Evolutionary conservation across 2,329 filamentous ascomycete species (phyloP).

Genomic region (Penicillium thymicola): DNA sequence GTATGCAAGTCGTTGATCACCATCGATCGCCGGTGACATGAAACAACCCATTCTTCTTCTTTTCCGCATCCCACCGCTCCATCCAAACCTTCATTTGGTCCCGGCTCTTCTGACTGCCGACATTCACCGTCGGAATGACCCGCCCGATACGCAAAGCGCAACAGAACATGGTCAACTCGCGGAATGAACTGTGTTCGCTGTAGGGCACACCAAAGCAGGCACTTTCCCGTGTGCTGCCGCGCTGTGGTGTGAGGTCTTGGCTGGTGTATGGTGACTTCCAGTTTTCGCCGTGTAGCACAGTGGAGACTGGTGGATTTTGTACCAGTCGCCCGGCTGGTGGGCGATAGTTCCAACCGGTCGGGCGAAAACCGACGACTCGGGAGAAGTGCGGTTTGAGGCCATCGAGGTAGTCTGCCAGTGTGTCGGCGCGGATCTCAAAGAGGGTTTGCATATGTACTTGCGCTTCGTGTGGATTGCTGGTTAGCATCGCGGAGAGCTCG

Average conservation of each 20-base stretch:
- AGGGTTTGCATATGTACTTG: slow-evolving; percentile 98
- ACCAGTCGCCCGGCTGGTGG: slow-evolving; percentile 63
- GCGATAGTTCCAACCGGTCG: slow-evolving; percentile 91
- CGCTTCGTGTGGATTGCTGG: slow-evolving; percentile 73
- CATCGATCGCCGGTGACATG: slow-evolving; percentile 36
- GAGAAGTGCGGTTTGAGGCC: slow-evolving; percentile 77
- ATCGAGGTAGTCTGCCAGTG: slow-evolving; percentile 81
- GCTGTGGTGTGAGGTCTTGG: slow-evolving; percentile 72
- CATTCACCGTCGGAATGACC: slow-evolving; percentile 91
- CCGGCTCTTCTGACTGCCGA: slow-evolving; percentile 61
- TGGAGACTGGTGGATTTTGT: slow-evolving; percentile 61
- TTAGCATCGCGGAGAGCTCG: slow-evolving; percentile 74
- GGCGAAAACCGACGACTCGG: slow-evolving; percentile 84
- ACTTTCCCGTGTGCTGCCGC: slow-evolving; percentile 76
- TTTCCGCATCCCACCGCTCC: slow-evolving; percentile 61
- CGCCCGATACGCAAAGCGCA: slow-evolving; percentile 83
- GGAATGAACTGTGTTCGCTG: slow-evolving; percentile 90
- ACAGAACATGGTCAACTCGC: slow-evolving; percentile 90
- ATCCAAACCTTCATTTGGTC: slow-evolving; percentile 67
- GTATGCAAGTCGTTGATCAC: slow-evolving; percentile 15
- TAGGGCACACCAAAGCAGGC: slow-evolving; percentile 94
- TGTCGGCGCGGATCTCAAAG: slow-evolving; percentile 89
- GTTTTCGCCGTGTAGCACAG: slow-evolving; percentile 61
- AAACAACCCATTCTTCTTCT: slow-evolving; percentile 61
- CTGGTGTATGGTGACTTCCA: slow-evolving; percentile 75